A percentile compares a stretch with the other conserved stretches of the same genome.
Evolutionary conservation across 2,329 filamentous ascomycete genomes (phyloP).

Genomic region (Fusarium tricinctum): DNA sequence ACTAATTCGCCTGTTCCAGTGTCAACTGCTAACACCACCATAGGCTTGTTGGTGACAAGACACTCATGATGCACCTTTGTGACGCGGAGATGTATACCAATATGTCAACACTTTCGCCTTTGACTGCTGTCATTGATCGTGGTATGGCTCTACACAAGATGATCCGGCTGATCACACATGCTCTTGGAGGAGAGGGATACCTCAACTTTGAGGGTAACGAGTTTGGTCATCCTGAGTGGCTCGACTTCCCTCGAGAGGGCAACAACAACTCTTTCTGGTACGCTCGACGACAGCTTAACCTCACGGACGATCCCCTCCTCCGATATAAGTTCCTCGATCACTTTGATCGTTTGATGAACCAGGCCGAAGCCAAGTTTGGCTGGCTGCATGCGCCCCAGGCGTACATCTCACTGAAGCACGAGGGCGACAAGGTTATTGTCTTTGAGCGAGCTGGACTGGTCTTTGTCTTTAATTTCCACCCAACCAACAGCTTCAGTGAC

Average conservation of each 20-base stretch:
- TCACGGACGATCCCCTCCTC: slow-evolving; percentile 86
- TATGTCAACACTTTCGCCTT: slow-evolving; percentile 88
- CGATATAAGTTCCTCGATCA: slow-evolving; percentile 94
- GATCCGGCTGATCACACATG: slow-evolving; percentile 94
- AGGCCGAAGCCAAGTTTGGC: slow-evolving; percentile 86
- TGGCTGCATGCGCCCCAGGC: slow-evolving; percentile 91
- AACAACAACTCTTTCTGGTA: slow-evolving; percentile 97
- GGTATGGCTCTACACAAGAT: slow-evolving; percentile 97
- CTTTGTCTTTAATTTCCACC: slow-evolving; percentile 97
- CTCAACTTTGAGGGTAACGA: slow-evolving; percentile 99
- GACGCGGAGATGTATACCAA: slow-evolving; percentile 98
- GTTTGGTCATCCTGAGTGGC: slow-evolving; percentile 98
- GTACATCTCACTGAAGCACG: slow-evolving; percentile 94
- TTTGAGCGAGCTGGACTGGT: slow-evolving; percentile 93
- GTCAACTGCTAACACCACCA: slow-evolving; percentile 33
- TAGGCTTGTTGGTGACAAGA: slow-evolving; percentile 95
- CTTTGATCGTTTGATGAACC: slow-evolving; percentile 94
- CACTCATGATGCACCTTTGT: slow-evolving; percentile 97
- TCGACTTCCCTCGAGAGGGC: slow-evolving; percentile 95
- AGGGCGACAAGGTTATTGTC: slow-evolving; percentile 92
- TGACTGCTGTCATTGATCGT: slow-evolving; percentile 90
- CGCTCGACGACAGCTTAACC: slow-evolving; percentile 91
- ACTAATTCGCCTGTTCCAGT: slow-evolving; percentile 34
- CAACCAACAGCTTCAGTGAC: slow-evolving; percentile 85
- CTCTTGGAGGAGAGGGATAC: slow-evolving; percentile 93